Evolutionary conservation across 1,284 basidiomycete genomes (phyloP), one percentile per base, ranked within the genome.

Genomic region (Lentinus polychrous): DNA sequence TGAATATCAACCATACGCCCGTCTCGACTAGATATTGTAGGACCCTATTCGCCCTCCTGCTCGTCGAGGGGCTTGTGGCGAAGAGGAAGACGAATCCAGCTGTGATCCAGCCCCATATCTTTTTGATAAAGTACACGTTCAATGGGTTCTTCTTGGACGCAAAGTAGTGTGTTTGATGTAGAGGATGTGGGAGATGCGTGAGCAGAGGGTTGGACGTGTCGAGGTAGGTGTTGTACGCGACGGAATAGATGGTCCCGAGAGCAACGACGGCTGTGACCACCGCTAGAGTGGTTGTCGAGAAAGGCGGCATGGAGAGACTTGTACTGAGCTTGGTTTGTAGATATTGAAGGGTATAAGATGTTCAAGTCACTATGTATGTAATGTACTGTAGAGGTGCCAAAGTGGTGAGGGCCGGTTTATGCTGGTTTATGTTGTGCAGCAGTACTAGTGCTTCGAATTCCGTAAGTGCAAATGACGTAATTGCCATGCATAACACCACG

Each of bases 51-150:
- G 51, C 52, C 2, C 73, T 72, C 22, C 73, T 72, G 6, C 66
- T 60, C 7, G 63, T 56, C 3, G 69, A 60, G 1, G 79, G 75
- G 54, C 76, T 73, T 14, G 83, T 79, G 50, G 73, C 34, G 72
- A 76, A 82, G 33, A 76, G 70, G 49, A 75, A 57, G 48, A 87
- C 59, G 63, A 89, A 91, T 0, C 79, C 69, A 15, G 70, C 73
- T 1, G 88, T 76, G 0, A 91, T 94, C 94, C 94, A 97, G 0
- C 72, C 87, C 94, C 95, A 97, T 7, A 87, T 82, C 45, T 79
- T 75, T 70, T 98, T 98, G 60, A 95, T 91, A 67, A 96, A 94
- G 57, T 81, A 69, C 49, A 81, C 76, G 61, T 98, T 98, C 61
- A 97, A 73, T 3, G 79, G 50, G 63, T 96, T 97, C 51, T 74